phyloP scores from a whole-genome alignment of 441 rosid species.

The Eutrema salsugineum region DNA sequence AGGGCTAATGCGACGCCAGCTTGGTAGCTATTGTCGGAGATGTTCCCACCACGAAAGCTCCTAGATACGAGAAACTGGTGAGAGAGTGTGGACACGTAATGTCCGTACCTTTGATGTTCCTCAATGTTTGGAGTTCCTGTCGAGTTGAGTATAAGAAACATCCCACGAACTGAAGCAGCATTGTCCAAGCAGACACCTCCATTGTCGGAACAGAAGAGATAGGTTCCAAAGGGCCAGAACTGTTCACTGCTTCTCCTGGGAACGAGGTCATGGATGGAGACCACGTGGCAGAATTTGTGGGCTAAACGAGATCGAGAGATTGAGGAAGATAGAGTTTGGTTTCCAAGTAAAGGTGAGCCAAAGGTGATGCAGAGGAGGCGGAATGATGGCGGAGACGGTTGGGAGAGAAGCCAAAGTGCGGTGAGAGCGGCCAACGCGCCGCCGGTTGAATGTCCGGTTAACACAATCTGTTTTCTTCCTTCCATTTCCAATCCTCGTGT shows the following conservation, averaged over 20 bases:
- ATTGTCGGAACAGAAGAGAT: conserved; percentile 55
- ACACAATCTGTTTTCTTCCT: conserved; percentile 48
- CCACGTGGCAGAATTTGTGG: conserved; percentile 68
- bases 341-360: conserved; percentile 78
- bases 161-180: conserved; percentile 37
- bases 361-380: conserved; percentile 72
- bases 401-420: conserved; percentile 70
- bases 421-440: conserved; percentile 69
- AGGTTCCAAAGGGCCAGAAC: conserved; percentile 77
- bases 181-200: conserved; percentile 74
- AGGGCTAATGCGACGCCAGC: conserved; percentile 60
- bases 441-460: conserved; percentile 73
- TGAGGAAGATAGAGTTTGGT: conserved; percentile 47
- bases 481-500: conserved; percentile 7
- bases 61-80: conserved; percentile 40
- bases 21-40: conserved; percentile 55
- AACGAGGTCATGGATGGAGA: conserved; percentile 53
- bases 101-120: conserved; percentile 61
- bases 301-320: conserved; percentile 55
- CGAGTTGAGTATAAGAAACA: conserved; percentile 43
- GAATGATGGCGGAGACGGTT: conserved; percentile 19
- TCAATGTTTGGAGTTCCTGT: conserved; percentile 36
- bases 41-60: conserved; percentile 29
- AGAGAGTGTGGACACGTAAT: conserved; percentile 39
- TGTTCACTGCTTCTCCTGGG: conserved; percentile 36